These are phyloP conservation scores for Populus trichocarpa DNA, from an alignment of 441 rosid genomes.

Conservation along the genomic window DNA sequence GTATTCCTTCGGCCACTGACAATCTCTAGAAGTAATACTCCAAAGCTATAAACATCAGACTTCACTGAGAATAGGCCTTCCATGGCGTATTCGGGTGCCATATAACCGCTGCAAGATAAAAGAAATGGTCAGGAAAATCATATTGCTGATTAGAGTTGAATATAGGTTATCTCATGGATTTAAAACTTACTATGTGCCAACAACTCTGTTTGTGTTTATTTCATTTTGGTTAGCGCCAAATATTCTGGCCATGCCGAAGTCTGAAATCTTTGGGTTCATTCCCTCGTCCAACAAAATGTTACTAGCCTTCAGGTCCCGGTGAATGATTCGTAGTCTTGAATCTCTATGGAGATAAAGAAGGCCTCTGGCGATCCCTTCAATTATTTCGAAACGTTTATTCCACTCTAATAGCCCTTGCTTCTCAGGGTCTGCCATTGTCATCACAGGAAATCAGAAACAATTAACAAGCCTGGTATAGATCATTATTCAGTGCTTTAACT, in stretches of 20 bases:
- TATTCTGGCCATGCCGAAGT: too few species aligned
- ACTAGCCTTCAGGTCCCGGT: too few species aligned
- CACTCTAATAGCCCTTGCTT: too few species aligned
- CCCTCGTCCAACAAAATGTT: too few species aligned
- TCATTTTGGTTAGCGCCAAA: slow-evolving; percentile 65
- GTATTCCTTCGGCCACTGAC: slow-evolving; percentile 71
- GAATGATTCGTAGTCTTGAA: too few species aligned
- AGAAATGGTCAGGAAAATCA: neutral
- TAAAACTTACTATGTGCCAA: slow-evolving; percentile 84
- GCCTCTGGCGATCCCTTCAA: too few species aligned
- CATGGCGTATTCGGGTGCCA: too few species aligned
- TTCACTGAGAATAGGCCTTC: slow-evolving; percentile 88
- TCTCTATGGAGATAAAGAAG: too few species aligned
- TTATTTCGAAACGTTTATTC: too few species aligned
- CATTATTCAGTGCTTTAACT: neutral
- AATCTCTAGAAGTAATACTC: slow-evolving; percentile 23
- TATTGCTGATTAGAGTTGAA: too few species aligned
- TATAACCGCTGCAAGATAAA: slow-evolving; percentile 64
- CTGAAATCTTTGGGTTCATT: too few species aligned
- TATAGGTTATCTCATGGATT: too few species aligned
- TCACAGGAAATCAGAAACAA: slow-evolving; percentile 1
- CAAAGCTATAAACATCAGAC: slow-evolving; percentile 86
- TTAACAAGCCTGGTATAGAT: neutral
- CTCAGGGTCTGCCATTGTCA: neutral
- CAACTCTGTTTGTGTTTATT: slow-evolving; percentile 75